Evolutionary conservation across 1,284 basidiomycete genomes (phyloP).

Genomic region (Paramarasmius palmivorus): DNA sequence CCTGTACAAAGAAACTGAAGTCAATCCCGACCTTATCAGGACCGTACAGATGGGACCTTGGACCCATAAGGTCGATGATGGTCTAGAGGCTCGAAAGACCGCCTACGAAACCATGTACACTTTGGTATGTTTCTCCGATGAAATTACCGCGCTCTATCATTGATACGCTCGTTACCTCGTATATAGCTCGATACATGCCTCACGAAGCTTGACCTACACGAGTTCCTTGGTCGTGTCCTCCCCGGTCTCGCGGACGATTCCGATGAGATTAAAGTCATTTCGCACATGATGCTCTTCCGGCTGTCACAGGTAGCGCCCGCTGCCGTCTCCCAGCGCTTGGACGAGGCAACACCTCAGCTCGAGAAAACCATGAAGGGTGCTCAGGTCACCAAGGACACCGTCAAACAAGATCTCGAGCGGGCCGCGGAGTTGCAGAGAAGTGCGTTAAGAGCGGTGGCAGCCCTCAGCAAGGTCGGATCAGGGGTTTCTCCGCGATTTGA

Average conservation of each 20-base stretch:
- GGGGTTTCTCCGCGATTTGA: constrained; percentile 76
- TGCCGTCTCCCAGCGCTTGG: constrained; percentile 79
- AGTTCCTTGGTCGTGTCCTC: constrained; percentile 83
- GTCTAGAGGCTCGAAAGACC: constrained; percentile 91
- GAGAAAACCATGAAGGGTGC: constrained; percentile 91
- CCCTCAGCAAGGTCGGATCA: constrained; percentile 73
- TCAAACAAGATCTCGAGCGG: constrained; percentile 96
- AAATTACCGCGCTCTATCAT: not conserved
- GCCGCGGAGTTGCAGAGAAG: constrained; percentile 90
- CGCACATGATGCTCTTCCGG: constrained; percentile 93
- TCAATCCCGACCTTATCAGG: constrained; percentile 83
- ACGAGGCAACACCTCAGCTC: constrained; percentile 82
- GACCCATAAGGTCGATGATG: constrained; percentile 94
- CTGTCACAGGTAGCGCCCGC: constrained; percentile 85
- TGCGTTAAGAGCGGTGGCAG: constrained; percentile 82
- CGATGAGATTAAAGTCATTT: constrained; percentile 97
- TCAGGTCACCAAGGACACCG: constrained; percentile 88
- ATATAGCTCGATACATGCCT: constrained; percentile 90
- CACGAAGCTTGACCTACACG: constrained; percentile 80
- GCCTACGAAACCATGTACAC: constrained; percentile 99
- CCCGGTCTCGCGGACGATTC: constrained; percentile 86
- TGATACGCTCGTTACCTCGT: constrained; percentile 16
- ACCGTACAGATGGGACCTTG: constrained; percentile 98
- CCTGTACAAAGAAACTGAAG: constrained; percentile 83
- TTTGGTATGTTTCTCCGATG: constrained; percentile 52